Percentiles rank a stretch among this genome's conserved stretches.
Conservation (phyloP, 1,284 basidiomycete species). For the Sutorius eximius region DNA sequence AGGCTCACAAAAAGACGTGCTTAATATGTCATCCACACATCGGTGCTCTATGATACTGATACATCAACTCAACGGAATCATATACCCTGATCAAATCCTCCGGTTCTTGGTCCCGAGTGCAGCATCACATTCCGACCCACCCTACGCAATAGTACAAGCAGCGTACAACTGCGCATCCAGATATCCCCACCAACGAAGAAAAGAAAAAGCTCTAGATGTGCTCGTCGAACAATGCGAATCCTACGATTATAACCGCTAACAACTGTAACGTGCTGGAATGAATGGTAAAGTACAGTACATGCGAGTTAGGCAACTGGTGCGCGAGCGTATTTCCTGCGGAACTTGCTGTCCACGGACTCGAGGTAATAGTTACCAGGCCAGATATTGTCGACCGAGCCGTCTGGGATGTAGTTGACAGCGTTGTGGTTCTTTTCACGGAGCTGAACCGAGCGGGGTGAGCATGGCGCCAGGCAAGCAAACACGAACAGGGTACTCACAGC, state of each 20-base stretch:
- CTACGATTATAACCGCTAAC: background rate
- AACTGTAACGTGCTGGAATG: background rate
- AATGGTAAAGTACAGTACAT: conserved; percentile 5
- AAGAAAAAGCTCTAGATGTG: conserved; percentile 12
- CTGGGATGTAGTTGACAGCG: conserved; percentile 81
- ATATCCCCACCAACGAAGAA: conserved; percentile 9
- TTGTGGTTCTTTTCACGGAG: conserved; percentile 98
- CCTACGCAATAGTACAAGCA: conserved; percentile 13
- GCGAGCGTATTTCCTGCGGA: conserved; percentile 83
- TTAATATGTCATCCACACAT: background rate
- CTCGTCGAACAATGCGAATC: background rate
- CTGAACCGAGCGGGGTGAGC: conserved; percentile 39
- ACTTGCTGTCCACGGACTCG: conserved; percentile 88
- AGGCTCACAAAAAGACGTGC: no score
- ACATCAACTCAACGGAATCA: background rate
- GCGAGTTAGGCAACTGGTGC: conserved; percentile 46
- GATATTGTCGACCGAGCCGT: conserved; percentile 87
- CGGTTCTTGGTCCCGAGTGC: background rate
- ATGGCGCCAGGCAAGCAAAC: background rate
- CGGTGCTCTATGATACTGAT: no score
- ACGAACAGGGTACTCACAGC: conserved; percentile 47
- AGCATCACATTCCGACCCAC: background rate
- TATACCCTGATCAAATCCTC: background rate
- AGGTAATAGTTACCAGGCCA: conserved; percentile 96
- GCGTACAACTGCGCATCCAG: conserved; percentile 3